Conservation (phyloP, 352 stramenopile species). For the Phytopythium chamaehyphon region DNA sequence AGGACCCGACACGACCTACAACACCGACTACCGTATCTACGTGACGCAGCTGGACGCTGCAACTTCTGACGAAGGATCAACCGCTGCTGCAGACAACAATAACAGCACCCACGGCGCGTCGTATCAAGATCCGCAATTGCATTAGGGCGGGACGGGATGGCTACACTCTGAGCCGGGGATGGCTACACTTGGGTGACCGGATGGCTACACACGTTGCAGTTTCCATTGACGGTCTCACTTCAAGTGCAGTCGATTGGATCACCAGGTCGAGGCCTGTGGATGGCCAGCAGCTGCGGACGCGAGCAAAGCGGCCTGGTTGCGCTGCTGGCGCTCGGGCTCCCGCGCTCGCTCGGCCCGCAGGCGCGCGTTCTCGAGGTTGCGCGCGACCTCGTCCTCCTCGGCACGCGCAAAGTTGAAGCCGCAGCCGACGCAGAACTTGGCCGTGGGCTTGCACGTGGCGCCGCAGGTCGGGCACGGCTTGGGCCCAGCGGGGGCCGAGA, state of each 20-base stretch:
- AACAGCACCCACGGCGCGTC: neutral
- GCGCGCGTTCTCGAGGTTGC: slow-evolving; percentile 62
- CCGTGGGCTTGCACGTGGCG: slow-evolving; percentile 66
- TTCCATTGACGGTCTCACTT: too few species aligned
- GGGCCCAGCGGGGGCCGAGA: slow-evolving; percentile 27
- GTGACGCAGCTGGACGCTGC: slow-evolving; percentile 43
- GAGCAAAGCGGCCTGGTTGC: slow-evolving; percentile 62
- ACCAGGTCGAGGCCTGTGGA: slow-evolving; percentile 4
- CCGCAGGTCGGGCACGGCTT: slow-evolving; percentile 66
- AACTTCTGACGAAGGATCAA: slow-evolving; percentile 10
- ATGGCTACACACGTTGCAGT: neutral
- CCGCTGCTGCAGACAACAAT: slow-evolving; percentile 5
- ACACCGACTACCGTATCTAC: slow-evolving; percentile 73
- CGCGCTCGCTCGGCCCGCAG: slow-evolving; percentile 38
- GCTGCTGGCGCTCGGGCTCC: slow-evolving; percentile 60
- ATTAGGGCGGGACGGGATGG: slow-evolving; percentile 9
- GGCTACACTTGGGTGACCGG: too few species aligned
- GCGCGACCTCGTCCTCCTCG: slow-evolving; percentile 74
- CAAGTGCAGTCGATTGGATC: neutral
- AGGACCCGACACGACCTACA: slow-evolving; percentile 41
- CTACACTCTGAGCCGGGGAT: neutral
- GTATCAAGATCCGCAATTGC: neutral
- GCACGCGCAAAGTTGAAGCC: slow-evolving; percentile 76
- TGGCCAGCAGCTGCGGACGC: slow-evolving; percentile 19
- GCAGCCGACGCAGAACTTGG: slow-evolving; percentile 81